These are phyloP conservation scores for Trichaptum fuscoviolaceum DNA, from an alignment of 768 basidiomycete genomes.

Conservation along the genomic window DNA sequence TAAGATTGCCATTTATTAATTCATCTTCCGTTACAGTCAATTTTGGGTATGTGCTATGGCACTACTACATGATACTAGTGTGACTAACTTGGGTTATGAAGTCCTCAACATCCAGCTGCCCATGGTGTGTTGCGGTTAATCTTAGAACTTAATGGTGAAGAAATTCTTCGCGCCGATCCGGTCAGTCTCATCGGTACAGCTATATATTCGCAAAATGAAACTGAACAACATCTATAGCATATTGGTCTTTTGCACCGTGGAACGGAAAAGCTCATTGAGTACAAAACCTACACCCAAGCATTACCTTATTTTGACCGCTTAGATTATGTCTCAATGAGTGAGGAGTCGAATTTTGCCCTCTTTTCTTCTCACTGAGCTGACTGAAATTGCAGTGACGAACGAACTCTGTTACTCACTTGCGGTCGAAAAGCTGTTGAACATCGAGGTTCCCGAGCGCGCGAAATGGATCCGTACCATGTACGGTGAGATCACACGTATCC, in stretches of 20 bases:
- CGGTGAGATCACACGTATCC: constrained; percentile 92
- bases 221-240: constrained; percentile 46
- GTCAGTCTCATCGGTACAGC: constrained; percentile 35
- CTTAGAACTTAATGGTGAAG: constrained; percentile 95
- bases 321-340: constrained; percentile 99
- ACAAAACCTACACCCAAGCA: constrained; percentile 97
- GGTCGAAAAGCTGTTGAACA: constrained; percentile 96
- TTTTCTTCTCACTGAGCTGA: not conserved
- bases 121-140: constrained; percentile 98
- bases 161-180: constrained; percentile 82
- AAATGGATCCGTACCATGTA: constrained; percentile 98
- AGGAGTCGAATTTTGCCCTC: constrained; percentile 21
- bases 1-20: not conserved
- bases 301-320: constrained; percentile 98
- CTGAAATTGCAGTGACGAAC: constrained; percentile 76
- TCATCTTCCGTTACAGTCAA: constrained; percentile 58
- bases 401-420: constrained; percentile 96
- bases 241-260: constrained; percentile 95
- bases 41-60: constrained; percentile 59
- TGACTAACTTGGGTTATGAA: constrained; percentile 21
- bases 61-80: not conserved
- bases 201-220: constrained; percentile 5
- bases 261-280: constrained; percentile 98
- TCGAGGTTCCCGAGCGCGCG: constrained; percentile 93
- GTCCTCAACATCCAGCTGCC: constrained; percentile 97